Percentiles rank a stretch among this genome's conserved stretches.
phyloP scores from a whole-genome alignment of 1,139 yeast species.

The Geotrichum cucujoidarum region DNA sequence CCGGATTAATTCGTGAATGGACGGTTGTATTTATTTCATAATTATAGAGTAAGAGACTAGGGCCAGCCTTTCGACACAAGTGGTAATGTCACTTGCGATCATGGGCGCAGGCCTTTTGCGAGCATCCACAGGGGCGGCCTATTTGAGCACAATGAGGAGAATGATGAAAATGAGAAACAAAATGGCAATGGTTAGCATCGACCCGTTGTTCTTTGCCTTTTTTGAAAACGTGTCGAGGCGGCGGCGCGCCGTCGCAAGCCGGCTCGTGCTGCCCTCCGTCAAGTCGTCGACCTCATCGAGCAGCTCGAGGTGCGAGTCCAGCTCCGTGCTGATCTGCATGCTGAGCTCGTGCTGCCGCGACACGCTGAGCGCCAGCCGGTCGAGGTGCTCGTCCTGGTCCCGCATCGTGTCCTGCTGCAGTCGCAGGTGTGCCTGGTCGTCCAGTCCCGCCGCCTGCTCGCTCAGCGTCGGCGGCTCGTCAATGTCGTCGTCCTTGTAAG shows the following conservation, averaged over 20 bases:
- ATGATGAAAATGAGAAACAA: conserved; percentile 56
- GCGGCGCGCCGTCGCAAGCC: conserved; percentile 52
- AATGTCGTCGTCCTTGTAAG: conserved; percentile 45
- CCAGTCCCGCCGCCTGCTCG: conserved; percentile 21
- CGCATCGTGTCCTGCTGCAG: conserved; percentile 61
- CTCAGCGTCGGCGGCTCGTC: conserved; percentile 25
- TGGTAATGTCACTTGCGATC: background rate
- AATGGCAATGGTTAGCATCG: conserved; percentile 63
- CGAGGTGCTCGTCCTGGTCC: conserved; percentile 61
- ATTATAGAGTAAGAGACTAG: background rate
- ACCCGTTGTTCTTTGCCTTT: conserved; percentile 63
- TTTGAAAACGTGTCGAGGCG: conserved; percentile 53
- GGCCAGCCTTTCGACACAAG: background rate
- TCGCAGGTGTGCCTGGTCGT: conserved; percentile 44
- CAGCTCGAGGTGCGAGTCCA: conserved; percentile 62
- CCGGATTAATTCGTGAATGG: too few relatives aligned
- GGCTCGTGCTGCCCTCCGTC: conserved; percentile 50
- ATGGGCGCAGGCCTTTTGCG: background rate
- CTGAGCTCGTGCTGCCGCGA: conserved; percentile 64
- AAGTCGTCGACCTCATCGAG: conserved; percentile 67
- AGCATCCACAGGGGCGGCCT: conserved; percentile 1
- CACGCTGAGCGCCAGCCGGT: conserved; percentile 54
- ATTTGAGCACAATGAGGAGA: conserved; percentile 56
- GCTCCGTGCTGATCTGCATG: conserved; percentile 56
- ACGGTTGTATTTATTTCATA: background rate